These are phyloP conservation scores for Tricholoma bakamatsutake DNA, from an alignment of 768 basidiomycete genomes.

Conservation along the genomic window DNA sequence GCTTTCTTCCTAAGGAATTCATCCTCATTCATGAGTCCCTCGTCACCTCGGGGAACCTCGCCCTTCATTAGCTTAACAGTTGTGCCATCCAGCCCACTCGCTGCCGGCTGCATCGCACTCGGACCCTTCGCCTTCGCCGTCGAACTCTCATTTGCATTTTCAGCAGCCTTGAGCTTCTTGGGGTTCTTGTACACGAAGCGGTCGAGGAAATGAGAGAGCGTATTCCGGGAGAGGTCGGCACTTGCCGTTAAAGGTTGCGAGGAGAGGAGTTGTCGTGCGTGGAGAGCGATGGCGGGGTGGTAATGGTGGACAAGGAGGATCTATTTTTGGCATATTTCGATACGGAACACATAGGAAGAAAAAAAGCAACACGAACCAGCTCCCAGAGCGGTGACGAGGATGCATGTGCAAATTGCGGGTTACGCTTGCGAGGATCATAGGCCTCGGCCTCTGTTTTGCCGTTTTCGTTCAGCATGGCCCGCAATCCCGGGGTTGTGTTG, in stretches of 20 bases:
- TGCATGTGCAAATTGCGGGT: slow-evolving; percentile 83
- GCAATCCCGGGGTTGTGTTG: slow-evolving; percentile 35
- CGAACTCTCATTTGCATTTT: slow-evolving; percentile 17
- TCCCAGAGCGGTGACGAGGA: slow-evolving; percentile 83
- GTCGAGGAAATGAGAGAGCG: slow-evolving; percentile 92
- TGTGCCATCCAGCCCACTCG: slow-evolving; percentile 50
- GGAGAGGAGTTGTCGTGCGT: slow-evolving; percentile 75
- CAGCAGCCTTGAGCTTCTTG: slow-evolving; percentile 50
- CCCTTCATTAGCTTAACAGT: slow-evolving; percentile 71
- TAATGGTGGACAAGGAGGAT: slow-evolving; percentile 79
- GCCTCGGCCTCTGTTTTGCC: slow-evolving; percentile 21
- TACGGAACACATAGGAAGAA: background rate
- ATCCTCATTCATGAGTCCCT: slow-evolving; percentile 62
- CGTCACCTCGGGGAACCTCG: slow-evolving; percentile 31
- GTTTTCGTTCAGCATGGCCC: slow-evolving; percentile 30
- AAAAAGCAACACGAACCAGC: slow-evolving; percentile 49
- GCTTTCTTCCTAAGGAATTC: slow-evolving; percentile 64
- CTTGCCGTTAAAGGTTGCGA: slow-evolving; percentile 73
- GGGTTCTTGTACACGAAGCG: slow-evolving; percentile 97
- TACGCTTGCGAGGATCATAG: slow-evolving; percentile 88
- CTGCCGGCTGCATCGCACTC: slow-evolving; percentile 94
- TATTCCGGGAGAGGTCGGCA: slow-evolving; percentile 88
- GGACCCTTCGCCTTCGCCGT: slow-evolving; percentile 55
- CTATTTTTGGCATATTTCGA: slow-evolving; percentile 28
- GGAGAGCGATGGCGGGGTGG: slow-evolving; percentile 86